Conservation (phyloP, 2,329 filamentous ascomycete genomes). For the Lachnellula occidentalis region DNA sequence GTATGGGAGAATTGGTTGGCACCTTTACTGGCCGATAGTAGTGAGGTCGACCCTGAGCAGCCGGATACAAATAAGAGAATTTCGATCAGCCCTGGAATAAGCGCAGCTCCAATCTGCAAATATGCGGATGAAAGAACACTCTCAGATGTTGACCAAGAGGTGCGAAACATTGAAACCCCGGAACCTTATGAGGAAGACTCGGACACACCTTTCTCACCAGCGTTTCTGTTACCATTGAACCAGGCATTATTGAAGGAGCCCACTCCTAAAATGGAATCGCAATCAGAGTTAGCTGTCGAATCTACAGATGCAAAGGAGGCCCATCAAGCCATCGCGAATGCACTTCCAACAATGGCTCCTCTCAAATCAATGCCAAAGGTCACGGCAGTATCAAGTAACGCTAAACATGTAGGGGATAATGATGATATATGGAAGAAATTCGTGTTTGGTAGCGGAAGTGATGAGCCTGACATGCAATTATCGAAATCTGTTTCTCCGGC, state of each 20-base stretch:
- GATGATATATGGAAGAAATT: conserved; percentile 27
- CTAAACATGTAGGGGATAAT: neutral
- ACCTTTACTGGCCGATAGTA: conserved; percentile 1
- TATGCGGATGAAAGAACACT: neutral
- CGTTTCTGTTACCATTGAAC: neutral
- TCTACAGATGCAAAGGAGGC: neutral
- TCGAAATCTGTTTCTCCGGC: neutral
- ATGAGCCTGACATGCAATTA: conserved; percentile 5
- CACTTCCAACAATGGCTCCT: neutral
- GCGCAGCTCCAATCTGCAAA: conserved; percentile 4
- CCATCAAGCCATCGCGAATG: neutral
- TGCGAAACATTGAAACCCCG: neutral
- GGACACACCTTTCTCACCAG: neutral
- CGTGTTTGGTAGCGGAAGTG: conserved; percentile 23
- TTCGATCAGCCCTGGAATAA: conserved; percentile 24
- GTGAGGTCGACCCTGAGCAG: neutral
- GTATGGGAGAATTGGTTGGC: conserved; percentile 28
- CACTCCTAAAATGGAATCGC: neutral
- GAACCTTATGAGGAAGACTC: neutral
- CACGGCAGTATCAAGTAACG: neutral
- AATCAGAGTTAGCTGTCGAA: neutral
- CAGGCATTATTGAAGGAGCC: neutral
- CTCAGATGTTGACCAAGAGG: neutral
- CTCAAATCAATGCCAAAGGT: neutral
- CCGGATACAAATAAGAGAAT: neutral